These are phyloP conservation scores for Prinsepia uniflora DNA, from an alignment of 306 rosid genomes.

Conservation along the genomic window DNA sequence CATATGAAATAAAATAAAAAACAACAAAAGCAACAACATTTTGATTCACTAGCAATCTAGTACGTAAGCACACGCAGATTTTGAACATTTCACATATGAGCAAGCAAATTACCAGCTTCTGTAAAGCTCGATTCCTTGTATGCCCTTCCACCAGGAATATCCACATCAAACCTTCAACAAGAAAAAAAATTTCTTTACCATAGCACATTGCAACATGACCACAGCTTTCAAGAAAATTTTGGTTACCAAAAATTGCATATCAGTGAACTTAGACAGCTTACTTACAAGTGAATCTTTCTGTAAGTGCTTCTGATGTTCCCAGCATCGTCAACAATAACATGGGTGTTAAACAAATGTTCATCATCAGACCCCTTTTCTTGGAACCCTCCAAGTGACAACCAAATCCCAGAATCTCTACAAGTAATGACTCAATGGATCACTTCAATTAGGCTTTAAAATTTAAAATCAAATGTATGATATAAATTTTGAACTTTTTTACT, in stretches of 20 bases:
- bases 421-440: constrained; percentile 14
- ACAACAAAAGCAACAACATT: not conserved
- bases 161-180: constrained; percentile 81
- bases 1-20: not conserved
- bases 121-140: constrained; percentile 83
- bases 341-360: constrained; percentile 70
- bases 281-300: constrained; percentile 87
- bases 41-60: not conserved
- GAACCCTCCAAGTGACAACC: constrained; percentile 98
- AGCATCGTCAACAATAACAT: constrained; percentile 72
- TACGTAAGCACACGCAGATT: not conserved
- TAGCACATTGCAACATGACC: not conserved
- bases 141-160: constrained; percentile 87
- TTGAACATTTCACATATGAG: not conserved
- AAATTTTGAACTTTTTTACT: not conserved
- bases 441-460: not conserved
- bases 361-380: constrained; percentile 84
- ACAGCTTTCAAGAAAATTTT: not conserved
- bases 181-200: constrained; percentile 11
- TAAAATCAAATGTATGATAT: not conserved
- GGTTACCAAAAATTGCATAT: not conserved
- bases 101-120: constrained; percentile 54
- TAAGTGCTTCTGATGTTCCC: constrained; percentile 72
- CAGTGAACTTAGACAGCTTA: constrained; percentile 26
- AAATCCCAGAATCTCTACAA: constrained; percentile 83